These are phyloP conservation scores for Ceratobasidium sp. DNA, from an alignment of 1,284 basidiomycete genomes.

Conservation along the genomic window DNA sequence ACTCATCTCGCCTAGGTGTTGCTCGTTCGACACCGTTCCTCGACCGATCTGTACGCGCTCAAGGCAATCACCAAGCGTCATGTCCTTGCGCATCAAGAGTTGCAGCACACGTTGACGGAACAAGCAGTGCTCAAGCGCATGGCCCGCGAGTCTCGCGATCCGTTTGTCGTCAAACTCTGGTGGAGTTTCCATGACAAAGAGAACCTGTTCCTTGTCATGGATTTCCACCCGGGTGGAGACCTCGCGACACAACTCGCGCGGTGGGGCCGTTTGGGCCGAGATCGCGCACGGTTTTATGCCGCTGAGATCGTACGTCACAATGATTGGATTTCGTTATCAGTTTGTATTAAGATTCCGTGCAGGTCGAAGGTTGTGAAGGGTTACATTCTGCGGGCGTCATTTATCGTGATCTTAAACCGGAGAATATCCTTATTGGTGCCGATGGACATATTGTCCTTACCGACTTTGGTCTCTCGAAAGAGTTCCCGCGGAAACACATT, in stretches of 20 bases:
- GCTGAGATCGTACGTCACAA: slow-evolving; percentile 76
- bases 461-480: slow-evolving; percentile 92
- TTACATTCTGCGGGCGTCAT: slow-evolving; percentile 86
- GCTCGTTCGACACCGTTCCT: slow-evolving; percentile 79
- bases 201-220: slow-evolving; percentile 90
- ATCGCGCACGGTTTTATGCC: slow-evolving; percentile 93
- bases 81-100: slow-evolving; percentile 92
- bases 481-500: slow-evolving; percentile 65
- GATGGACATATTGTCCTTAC: slow-evolving; percentile 96
- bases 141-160: slow-evolving; percentile 79
- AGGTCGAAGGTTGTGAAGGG: slow-evolving; percentile 48
- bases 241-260: slow-evolving; percentile 94
- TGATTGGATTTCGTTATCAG: neutral
- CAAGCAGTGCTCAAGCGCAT: slow-evolving; percentile 92
- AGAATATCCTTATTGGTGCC: slow-evolving; percentile 92
- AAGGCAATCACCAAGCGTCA: slow-evolving; percentile 97
- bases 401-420: slow-evolving; percentile 90
- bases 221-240: slow-evolving; percentile 96
- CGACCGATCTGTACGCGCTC: slow-evolving; percentile 81
- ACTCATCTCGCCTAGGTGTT: slow-evolving; percentile 59
- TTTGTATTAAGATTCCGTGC: neutral
- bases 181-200: slow-evolving; percentile 97
- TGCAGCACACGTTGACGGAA: slow-evolving; percentile 94
- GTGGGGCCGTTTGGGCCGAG: slow-evolving; percentile 90
- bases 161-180: slow-evolving; percentile 93